These are phyloP conservation scores for Puya raimondii DNA, from an alignment of 176 grass and related monocot species.

Conservation along the genomic window DNA sequence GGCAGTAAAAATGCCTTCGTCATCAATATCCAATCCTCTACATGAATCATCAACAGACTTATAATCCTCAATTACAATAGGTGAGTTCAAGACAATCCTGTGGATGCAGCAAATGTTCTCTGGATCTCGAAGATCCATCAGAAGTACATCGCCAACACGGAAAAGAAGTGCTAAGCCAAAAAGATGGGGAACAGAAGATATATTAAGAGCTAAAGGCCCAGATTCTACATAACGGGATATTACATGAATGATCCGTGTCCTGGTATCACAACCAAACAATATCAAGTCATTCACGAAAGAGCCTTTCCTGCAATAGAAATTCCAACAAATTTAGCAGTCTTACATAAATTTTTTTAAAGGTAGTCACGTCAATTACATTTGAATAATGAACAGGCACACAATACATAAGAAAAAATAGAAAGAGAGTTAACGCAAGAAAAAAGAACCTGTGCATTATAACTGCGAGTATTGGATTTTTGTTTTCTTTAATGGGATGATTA, in stretches of 20 bases:
- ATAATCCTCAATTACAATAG: constrained; percentile 47
- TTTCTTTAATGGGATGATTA: constrained; percentile 30
- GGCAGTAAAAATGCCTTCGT: constrained; percentile 50
- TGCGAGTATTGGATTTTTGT: constrained; percentile 69
- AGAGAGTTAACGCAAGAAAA: background rate
- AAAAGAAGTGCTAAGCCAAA: constrained; percentile 89
- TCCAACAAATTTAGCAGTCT: constrained; percentile 5
- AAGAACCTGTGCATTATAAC: constrained; percentile 73
- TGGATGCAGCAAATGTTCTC: constrained; percentile 50
- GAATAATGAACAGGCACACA: background rate
- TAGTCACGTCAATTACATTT: background rate
- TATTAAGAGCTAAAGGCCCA: constrained; percentile 64
- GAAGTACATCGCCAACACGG: constrained; percentile 68
- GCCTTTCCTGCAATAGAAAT: constrained; percentile 56
- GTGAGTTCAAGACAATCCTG: constrained; percentile 45
- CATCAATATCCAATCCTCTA: constrained; percentile 67
- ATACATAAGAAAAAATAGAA: constrained; percentile 2
- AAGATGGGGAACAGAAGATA: constrained; percentile 72
- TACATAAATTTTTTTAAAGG: background rate
- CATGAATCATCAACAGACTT: constrained; percentile 62
- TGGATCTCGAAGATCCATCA: constrained; percentile 85
- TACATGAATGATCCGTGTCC: constrained; percentile 31
- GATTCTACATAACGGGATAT: constrained; percentile 62
- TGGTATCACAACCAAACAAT: constrained; percentile 56
- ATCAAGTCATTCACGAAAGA: constrained; percentile 65